Base-by-base conservation (phyloP, 2,329 filamentous ascomycete species). In the Colletotrichum horii region DNA sequence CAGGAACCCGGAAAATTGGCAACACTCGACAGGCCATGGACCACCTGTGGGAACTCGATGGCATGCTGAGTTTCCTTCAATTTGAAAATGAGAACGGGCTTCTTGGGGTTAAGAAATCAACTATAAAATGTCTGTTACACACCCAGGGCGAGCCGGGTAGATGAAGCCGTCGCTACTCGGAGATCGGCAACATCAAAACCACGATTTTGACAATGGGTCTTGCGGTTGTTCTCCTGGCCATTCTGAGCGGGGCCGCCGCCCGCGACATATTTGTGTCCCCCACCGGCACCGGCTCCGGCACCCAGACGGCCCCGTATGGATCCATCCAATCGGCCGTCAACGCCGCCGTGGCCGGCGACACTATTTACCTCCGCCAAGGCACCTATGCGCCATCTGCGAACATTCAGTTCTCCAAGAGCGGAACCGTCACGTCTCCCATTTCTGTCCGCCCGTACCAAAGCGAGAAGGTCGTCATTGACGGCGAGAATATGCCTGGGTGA, bases 401-500 rank as follows among this genome's bases (percentile, higher is more conserved):
- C 78, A 86, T 88, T 55, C 85, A 87, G 73, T 82, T 88, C 78
- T 84, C 80, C 28, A 84, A 85, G 74, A 83, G 82, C 70, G 86
- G 86, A 16, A 87, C 84, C 2, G 76, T 80, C 14, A 80, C 82
- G 3, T 78, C 82, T 1, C 85, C 84, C 2, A 85, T 85, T 65
- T 86, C 84, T 3, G 79, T 88, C 32, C 79, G 82, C 9, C 80
- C 86, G 0, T 88, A 87, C 70, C 79, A 81, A 9, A 78, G 77
- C 8, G 86, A 87, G 76, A 83, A 84, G 61, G 86, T 87, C 34
- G 83, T 87, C 64, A 81, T 88, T 48, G 84, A 88, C 78, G 87
- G 87, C 62, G 86, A 88, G 70, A 78, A 70, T 22, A 80, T 88
- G 36, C 84, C 83, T 24, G 82, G 77, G 77, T 78, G 34, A 38